Base-by-base conservation (phyloP, 257 asterid genomes). In the Apocynum venetum region DNA sequence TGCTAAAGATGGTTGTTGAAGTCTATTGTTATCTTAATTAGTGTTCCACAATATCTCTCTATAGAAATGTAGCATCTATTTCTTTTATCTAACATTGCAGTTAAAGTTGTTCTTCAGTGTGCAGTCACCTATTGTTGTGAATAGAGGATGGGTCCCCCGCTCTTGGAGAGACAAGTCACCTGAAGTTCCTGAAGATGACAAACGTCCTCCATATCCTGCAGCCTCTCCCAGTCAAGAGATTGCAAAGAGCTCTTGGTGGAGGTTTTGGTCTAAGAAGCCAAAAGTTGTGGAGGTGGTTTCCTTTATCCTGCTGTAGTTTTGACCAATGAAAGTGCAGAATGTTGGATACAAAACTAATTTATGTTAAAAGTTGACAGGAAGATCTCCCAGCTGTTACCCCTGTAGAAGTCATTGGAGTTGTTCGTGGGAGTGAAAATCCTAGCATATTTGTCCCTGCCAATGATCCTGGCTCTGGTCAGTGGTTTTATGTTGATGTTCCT, bases 71-170 rank as follows among this genome's bases (percentile, higher is more conserved):
- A 48, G 65, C 31, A 4, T 40, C 5, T 69, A 65, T 66, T 61
- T 65, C 68, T 76, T 80, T 79, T 63, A 53, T 77, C 80, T 80
- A 77, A 76, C 80, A 76, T 57, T 77, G 74, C 61, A 72, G 71
- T 79, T 71, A 35, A 79, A 51, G 55, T 69, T 77, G 80, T 79
- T 83, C 70, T 86, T 86, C 95, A 95, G 98, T 49, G 61, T 85
- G 76, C 93, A 79, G 82, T 73, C 86, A 40, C 96, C 97, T 61
- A 80, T 96, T 78, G 88, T 96, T 63, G 98, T 96, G 74, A 96
- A 96, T 78, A 90, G 99, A 89, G 99, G 99, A 79, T 96, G 98
- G 99, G 98, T 96, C 43, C 99, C 98, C 0, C 93, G 97, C 73
- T 85, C 92, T 79, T 96, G 98, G 99, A 90, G 98, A 81, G 96